Evolutionary conservation across 2,329 filamentous ascomycete species (phyloP).

Genomic region (Xylaria sp.): DNA sequence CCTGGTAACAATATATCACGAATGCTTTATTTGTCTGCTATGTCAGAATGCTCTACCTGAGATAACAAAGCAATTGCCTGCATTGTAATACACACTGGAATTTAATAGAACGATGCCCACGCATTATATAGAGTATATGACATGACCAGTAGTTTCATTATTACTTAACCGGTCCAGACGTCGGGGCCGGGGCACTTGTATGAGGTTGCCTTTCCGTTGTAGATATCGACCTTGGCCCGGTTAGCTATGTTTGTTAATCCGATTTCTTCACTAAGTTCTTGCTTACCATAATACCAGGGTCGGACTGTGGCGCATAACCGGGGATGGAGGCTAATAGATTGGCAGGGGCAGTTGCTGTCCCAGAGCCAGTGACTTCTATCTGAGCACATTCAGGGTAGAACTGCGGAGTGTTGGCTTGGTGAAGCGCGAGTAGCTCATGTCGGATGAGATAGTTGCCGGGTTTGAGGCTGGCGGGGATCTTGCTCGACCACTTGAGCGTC

Average conservation of each 20-base stretch:
- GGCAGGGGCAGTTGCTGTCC: conserved; percentile 54
- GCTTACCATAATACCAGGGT: conserved; percentile 59
- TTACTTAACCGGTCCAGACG: conserved; percentile 57
- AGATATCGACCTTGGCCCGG: conserved; percentile 56
- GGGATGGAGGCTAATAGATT: conserved; percentile 58
- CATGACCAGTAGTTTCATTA: background rate
- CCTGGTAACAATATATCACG: no score
- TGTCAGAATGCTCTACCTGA: background rate
- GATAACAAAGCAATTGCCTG: background rate
- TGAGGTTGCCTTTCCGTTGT: conserved; percentile 54
- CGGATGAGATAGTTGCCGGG: conserved; percentile 66
- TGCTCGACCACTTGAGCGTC: conserved; percentile 60
- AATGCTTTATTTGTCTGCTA: no score
- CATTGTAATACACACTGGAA: background rate
- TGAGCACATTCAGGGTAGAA: conserved; percentile 68
- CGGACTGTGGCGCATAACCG: conserved; percentile 55
- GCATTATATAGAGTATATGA: background rate
- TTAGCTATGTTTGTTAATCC: conserved; percentile 16
- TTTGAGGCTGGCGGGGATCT: conserved; percentile 59
- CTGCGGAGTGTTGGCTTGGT: conserved; percentile 55
- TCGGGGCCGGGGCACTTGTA: conserved; percentile 60
- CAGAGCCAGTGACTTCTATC: conserved; percentile 60
- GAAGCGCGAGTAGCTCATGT: conserved; percentile 66
- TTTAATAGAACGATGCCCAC: background rate
- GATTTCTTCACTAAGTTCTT: background rate